Base-by-base conservation (phyloP, 768 basidiomycete genomes). In the Kwoniella europaea region DNA sequence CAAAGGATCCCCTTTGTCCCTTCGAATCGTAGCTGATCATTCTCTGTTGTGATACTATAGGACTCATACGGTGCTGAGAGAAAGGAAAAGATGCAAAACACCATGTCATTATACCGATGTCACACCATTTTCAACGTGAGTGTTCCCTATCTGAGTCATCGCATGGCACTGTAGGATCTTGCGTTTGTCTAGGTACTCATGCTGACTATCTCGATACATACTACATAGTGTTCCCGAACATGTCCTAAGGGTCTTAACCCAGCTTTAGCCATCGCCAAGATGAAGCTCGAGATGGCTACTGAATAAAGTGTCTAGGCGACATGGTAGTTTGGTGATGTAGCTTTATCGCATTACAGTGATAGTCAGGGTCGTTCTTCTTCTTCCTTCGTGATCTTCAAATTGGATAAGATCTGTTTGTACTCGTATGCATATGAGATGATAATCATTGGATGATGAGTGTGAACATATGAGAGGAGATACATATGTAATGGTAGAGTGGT, bases 161-260 rank as follows among this genome's bases (percentile, higher is more conserved):
- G 35, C 35, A 35, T 35, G 35, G 35, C 35, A 35, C 35, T 13
- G 20, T 20, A 20, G 13, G 60, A 24, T 46, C 22, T 20, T 20
- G n/a, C 60, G 10, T 20, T 7, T 18, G 41, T 41, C 18, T 12
- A 13, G 12, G 41, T 18, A 61, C 15, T 15, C 9, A 44, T 43
- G 18, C 64, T 65, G 29, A 24, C 20, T 43, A 20, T 20, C 20
- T 54, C 46, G n/a, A 16, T 42, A 18, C 58, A 35, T 22, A 44
- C 44, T 15, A 10, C 44, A 50, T 71, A 90, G 91, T 84, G 93
- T 84, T 89, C 94, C 61, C 90, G 92, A 67, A 97, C 95, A n/a
- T 98, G 94, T 86, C 94, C 94, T 67, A 97, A 97, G 88, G 94
- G 94, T 65, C 88, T 96, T 74, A 95, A 96, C 86, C 94, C 93